Evolutionary conservation across 2,329 filamentous ascomycete species (phyloP), one percentile per base, ranked within the genome.

Genomic region (Cercospora zeae-maydis): DNA sequence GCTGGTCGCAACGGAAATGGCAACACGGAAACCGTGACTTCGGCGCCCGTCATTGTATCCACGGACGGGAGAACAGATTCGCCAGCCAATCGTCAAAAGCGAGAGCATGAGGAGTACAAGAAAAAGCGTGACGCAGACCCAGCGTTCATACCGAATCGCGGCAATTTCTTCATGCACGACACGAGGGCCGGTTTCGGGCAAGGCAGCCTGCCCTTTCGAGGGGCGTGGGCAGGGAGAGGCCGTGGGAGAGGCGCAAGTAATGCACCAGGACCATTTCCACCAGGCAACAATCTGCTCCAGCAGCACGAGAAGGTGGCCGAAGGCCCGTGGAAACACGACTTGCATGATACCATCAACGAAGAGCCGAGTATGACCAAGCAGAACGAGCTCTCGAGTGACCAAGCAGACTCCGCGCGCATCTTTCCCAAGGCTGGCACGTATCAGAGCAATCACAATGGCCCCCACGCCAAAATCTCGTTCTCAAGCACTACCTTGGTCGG

Each of bases 131-230:
- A 96, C 74, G 88, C 91, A 70, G 92, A 96, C 75, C 93, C 93
- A 36, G 88, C 93, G 10, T 96, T 96, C 78, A 93, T 97, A 60
- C 93, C 95, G 59, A 97, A 96, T 73, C 84, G 93, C 68, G 95
- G 95, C 63, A 89, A 91, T 66, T 98, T 98, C 81, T 98, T 97
- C 80, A 92, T 98, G 86, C 93, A 98, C 77, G 95, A 98, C 75
- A 88, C 91, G 70, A 86, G 89, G 61, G 89, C 69, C 11, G 58
- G 63, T 19, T 59, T 69, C 52, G 69, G 67, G 21, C 70, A 69
- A 52, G 62, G 64, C 14, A 63, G 62, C 3, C 63, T 63, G 9
- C 62, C 66, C 14, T 51, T 64, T 8, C 60, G 72, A 63, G 72
- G 71, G 14, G 68, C 61, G 47, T 70, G 67, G 63, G 59, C 53